Percentiles rank a stretch among this genome's conserved stretches.
Evolutionary conservation across 2,329 filamentous ascomycete species (phyloP).

Genomic region (Aspergillus nomiae): DNA sequence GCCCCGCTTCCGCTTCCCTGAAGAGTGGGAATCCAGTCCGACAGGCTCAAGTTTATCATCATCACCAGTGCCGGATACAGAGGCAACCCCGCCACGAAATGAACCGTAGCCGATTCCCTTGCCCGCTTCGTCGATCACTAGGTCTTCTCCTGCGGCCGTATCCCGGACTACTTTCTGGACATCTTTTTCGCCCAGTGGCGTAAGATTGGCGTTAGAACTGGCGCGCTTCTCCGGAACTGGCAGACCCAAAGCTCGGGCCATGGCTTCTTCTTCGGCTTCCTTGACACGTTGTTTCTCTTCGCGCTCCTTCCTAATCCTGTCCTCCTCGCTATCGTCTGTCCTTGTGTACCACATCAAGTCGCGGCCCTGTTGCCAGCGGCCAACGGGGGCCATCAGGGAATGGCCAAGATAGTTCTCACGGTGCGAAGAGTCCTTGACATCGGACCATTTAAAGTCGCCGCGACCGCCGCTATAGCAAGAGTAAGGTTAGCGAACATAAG

Average conservation of each 20-base stretch:
- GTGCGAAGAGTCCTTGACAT: slow-evolving; percentile 82
- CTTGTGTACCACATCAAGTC: slow-evolving; percentile 69
- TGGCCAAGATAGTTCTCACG: slow-evolving; percentile 92
- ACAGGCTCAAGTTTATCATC: slow-evolving; percentile 30
- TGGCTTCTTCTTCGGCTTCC: slow-evolving; percentile 89
- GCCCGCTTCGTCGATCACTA: slow-evolving; percentile 25
- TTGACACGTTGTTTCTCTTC: slow-evolving; percentile 80
- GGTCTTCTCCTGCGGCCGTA: slow-evolving; percentile 33
- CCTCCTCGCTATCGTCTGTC: slow-evolving; percentile 53
- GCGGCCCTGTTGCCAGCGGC: slow-evolving; percentile 83
- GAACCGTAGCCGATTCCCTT: slow-evolving; percentile 39
- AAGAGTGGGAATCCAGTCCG: slow-evolving; percentile 22
- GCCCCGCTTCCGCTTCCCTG: slow-evolving; percentile 28
- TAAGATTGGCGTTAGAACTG: slow-evolving; percentile 65
- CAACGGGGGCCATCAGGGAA: slow-evolving; percentile 87
- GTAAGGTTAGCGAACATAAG: slow-evolving; percentile 10
- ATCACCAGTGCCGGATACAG: slow-evolving; percentile 29
- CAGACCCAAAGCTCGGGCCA: slow-evolving; percentile 78
- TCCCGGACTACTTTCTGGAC: slow-evolving; percentile 56
- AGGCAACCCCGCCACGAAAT: slow-evolving; percentile 33
- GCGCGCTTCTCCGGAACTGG: slow-evolving; percentile 63
- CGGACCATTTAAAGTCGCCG: slow-evolving; percentile 95
- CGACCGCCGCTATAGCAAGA: slow-evolving; percentile 66
- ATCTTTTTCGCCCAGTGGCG: slow-evolving; percentile 64
- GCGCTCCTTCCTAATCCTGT: slow-evolving; percentile 58